Percentiles rank a stretch among this genome's conserved stretches.
Evolutionary conservation across 768 basidiomycete genomes (phyloP).

Genomic region (Paxillus rubicundulus): DNA sequence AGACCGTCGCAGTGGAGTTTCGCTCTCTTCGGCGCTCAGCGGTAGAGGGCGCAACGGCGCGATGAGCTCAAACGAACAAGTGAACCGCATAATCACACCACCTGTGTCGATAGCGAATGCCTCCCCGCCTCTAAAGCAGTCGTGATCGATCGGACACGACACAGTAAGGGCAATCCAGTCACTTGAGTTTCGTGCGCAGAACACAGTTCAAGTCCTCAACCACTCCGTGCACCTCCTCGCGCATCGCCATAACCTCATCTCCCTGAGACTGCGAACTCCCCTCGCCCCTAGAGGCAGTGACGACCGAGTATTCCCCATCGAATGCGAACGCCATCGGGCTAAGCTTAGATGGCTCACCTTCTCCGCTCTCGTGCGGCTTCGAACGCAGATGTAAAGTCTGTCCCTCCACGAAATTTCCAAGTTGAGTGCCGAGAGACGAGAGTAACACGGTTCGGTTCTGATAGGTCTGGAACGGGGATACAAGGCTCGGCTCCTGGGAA

Average conservation of each 20-base stretch:
- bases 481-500: no score
- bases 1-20: not conserved
- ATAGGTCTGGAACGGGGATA: constrained; percentile 15
- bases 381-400: constrained; percentile 20
- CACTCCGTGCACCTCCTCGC: constrained; percentile 15
- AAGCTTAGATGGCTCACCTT: not conserved
- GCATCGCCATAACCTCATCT: constrained; percentile 11
- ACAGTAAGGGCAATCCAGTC: not conserved
- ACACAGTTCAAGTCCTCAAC: constrained; percentile 13
- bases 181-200: constrained; percentile 20
- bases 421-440: constrained; percentile 13
- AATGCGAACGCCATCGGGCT: constrained; percentile 19
- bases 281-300: constrained; percentile 10
- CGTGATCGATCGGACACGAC: not conserved
- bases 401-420: constrained; percentile 24
- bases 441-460: constrained; percentile 19
- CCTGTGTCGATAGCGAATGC: constrained; percentile 20
- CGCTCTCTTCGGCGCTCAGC: not conserved
- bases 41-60: constrained; percentile 14
- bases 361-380: constrained; percentile 10
- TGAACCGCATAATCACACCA: constrained; percentile 23
- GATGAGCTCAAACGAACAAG: constrained; percentile 23
- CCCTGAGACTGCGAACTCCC: not conserved
- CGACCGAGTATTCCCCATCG: constrained; percentile 26
- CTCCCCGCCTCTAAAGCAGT: constrained; percentile 14